Conservation (phyloP, 441 rosid species). For the Aleurites moluccanus region DNA sequence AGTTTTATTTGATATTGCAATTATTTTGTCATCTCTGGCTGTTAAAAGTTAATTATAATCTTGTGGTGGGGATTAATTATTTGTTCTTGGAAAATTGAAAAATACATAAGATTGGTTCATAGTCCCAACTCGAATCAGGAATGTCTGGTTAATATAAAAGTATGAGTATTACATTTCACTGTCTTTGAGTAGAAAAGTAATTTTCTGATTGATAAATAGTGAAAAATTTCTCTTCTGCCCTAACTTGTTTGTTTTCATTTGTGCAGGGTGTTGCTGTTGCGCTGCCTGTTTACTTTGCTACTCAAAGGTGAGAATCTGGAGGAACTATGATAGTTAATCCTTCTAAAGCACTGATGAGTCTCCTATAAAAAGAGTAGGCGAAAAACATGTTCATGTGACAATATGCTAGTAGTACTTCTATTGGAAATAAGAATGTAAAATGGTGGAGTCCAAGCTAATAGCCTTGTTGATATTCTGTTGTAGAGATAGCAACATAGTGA, state of each 20-base stretch:
- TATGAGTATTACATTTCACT: background rate
- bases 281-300: slow-evolving; percentile 94
- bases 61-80: too few relatives aligned
- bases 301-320: slow-evolving; percentile 66
- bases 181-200: slow-evolving; percentile 1
- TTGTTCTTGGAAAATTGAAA: background rate
- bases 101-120: background rate
- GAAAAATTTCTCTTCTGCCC: slow-evolving; percentile 4
- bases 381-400: background rate
- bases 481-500: background rate
- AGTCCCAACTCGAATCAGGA: background rate
- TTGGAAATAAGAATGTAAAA: background rate
- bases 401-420: background rate
- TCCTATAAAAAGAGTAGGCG: background rate
- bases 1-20: too few relatives aligned
- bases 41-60: background rate
- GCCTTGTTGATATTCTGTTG: background rate
- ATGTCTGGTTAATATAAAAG: background rate
- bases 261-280: slow-evolving; percentile 96
- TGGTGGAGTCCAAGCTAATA: slow-evolving; percentile 1
- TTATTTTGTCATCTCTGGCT: background rate
- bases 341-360: background rate
- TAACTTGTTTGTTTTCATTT: slow-evolving; percentile 25
- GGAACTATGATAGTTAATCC: slow-evolving; percentile 14
- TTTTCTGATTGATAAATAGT: slow-evolving; percentile 10